phyloP scores from a whole-genome alignment of 768 basidiomycete genomes.

The Suillus luteus region DNA sequence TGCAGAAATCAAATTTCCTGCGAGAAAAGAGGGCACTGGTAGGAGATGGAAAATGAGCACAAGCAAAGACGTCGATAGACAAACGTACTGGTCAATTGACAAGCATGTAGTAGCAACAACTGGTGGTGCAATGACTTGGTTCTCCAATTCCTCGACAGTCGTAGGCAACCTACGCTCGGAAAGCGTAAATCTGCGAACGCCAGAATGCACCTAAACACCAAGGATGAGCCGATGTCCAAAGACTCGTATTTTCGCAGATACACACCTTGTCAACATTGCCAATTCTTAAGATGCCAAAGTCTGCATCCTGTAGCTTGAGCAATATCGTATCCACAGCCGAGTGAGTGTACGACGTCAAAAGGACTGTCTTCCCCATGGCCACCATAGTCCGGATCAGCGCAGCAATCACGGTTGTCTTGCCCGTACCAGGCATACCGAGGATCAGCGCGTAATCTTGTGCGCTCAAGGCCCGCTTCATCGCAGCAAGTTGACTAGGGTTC shows the following conservation, averaged over 20 bases:
- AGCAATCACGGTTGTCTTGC: slow-evolving; percentile 94
- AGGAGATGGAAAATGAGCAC: slow-evolving; percentile 4
- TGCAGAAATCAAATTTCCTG: slow-evolving; percentile 92
- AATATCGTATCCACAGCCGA: slow-evolving; percentile 98
- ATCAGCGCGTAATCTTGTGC: slow-evolving; percentile 91
- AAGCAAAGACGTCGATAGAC: slow-evolving; percentile 9
- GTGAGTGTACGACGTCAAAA: slow-evolving; percentile 94
- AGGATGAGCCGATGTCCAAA: not conserved
- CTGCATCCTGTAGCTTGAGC: slow-evolving; percentile 69
- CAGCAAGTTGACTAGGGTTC: slow-evolving; percentile 71
- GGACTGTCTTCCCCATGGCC: slow-evolving; percentile 78
- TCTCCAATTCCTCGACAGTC: slow-evolving; percentile 81
- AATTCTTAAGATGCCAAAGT: slow-evolving; percentile 77
- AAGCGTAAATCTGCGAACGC: slow-evolving; percentile 72
- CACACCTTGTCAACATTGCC: slow-evolving; percentile 90
- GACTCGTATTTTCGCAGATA: not conserved
- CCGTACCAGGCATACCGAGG: slow-evolving; percentile 98
- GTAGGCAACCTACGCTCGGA: slow-evolving; percentile 53
- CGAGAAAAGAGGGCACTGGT: slow-evolving; percentile 80
- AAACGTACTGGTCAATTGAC: slow-evolving; percentile 86
- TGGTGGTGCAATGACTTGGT: slow-evolving; percentile 81
- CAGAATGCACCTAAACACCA: slow-evolving; percentile 72
- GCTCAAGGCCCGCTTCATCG: slow-evolving; percentile 70
- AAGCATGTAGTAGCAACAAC: slow-evolving; percentile 97
- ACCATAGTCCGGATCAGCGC: slow-evolving; percentile 83